A percentile compares a stretch with the other conserved stretches of the same genome.
These are phyloP conservation scores for Taphrina flavorubra DNA, from an alignment of 1,139 yeast genomes.

Conservation along the genomic window DNA sequence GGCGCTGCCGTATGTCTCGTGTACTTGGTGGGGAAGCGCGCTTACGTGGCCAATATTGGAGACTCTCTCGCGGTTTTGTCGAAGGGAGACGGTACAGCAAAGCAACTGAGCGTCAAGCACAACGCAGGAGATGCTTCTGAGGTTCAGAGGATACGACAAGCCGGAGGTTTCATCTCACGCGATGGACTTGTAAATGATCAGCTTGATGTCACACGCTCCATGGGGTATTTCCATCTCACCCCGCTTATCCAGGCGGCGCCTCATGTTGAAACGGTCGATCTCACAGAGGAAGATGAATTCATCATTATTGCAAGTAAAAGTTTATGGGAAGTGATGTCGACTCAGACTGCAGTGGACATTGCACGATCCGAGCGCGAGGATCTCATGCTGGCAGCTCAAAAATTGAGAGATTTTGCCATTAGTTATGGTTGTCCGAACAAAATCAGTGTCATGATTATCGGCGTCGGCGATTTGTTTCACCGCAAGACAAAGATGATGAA, in stretches of 20 bases:
- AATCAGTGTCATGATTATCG: slow-evolving; percentile 81
- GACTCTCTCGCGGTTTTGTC: slow-evolving; percentile 85
- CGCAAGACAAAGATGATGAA: slow-evolving; percentile 47
- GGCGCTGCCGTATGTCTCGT: slow-evolving; percentile 87
- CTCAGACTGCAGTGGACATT: slow-evolving; percentile 88
- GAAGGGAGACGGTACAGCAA: slow-evolving; percentile 78
- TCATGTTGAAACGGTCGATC: slow-evolving; percentile 65
- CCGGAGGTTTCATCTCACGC: slow-evolving; percentile 89
- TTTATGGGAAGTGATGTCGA: slow-evolving; percentile 82
- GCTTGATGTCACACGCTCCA: slow-evolving; percentile 83
- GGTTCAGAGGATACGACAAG: slow-evolving; percentile 82
- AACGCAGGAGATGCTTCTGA: slow-evolving; percentile 82
- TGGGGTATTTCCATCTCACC: slow-evolving; percentile 76
- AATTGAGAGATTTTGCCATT: slow-evolving; percentile 89
- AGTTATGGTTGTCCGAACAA: slow-evolving; percentile 88
- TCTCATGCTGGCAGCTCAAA: slow-evolving; percentile 92
- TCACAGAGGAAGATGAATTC: slow-evolving; percentile 78
- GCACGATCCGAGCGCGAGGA: slow-evolving; percentile 80
- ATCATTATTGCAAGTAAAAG: slow-evolving; percentile 83
- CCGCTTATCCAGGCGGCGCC: slow-evolving; percentile 95
- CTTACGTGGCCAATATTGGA: slow-evolving; percentile 89
- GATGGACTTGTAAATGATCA: slow-evolving; percentile 86
- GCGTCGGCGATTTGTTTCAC: slow-evolving; percentile 58
- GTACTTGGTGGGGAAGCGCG: slow-evolving; percentile 70
- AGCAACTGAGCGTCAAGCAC: slow-evolving; percentile 75